A percentile compares a stretch with the other conserved stretches of the same genome.
phyloP scores from a whole-genome alignment of 257 asterid genomes.

The Solanum sparsipilum region DNA sequence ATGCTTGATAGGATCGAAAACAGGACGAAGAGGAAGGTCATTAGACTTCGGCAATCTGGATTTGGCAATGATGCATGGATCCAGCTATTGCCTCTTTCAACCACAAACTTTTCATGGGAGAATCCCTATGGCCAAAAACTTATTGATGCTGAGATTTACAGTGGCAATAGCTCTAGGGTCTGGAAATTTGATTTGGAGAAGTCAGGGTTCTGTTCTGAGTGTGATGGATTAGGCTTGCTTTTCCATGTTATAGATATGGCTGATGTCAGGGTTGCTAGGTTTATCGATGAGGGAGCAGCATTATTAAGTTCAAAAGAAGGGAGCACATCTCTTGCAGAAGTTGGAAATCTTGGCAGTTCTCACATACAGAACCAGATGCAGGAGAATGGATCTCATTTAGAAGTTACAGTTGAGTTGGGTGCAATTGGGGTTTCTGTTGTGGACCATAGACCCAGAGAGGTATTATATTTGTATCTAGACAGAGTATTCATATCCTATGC shows the following conservation, averaged over 20 bases:
- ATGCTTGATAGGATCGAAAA: conserved; percentile 66
- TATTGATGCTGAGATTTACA: conserved; percentile 48
- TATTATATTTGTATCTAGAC: conserved; percentile 84
- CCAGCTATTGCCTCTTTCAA: conserved; percentile 61
- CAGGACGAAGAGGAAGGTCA: conserved; percentile 42
- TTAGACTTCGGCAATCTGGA: conserved; percentile 79
- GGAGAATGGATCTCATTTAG: conserved; percentile 67
- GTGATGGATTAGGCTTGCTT: conserved; percentile 42
- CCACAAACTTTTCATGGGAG: conserved; percentile 73
- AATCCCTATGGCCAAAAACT: conserved; percentile 74
- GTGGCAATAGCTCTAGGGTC: conserved; percentile 24
- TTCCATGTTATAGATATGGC: conserved; percentile 58
- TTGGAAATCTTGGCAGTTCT: conserved; percentile 44
- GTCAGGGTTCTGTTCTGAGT: conserved; percentile 44
- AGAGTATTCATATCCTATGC: conserved; percentile 73
- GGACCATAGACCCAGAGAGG: conserved; percentile 87
- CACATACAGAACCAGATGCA: conserved; percentile 42
- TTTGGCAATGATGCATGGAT: conserved; percentile 77
- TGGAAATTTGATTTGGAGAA: conserved; percentile 51
- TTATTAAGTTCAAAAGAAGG: conserved; percentile 32
- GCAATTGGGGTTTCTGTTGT: conserved; percentile 78
- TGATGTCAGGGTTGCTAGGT: conserved; percentile 65
- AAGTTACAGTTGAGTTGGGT: conserved; percentile 78
- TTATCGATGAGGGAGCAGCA: conserved; percentile 31
- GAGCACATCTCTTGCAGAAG: conserved; percentile 23